Base-by-base conservation (phyloP, 495 filamentous ascomycete genomes). In the Penicillium bialowiezense region DNA sequence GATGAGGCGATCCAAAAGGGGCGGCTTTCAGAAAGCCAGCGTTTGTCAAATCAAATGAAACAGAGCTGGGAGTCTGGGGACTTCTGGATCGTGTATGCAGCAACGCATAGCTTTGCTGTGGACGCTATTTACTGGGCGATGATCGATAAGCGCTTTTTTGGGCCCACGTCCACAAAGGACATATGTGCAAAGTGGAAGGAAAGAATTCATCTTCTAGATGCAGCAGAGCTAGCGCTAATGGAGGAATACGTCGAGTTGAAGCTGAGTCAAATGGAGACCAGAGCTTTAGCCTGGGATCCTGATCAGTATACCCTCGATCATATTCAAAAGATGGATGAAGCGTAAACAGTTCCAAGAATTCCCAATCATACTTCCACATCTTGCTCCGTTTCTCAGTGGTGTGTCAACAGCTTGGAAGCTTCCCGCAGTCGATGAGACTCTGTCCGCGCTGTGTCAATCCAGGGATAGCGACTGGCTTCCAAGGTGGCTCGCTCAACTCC, bases 41-140 rank as follows among this genome's bases (percentile, higher is more conserved):
- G 48, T 3, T 43, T 51, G n/a, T 52, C 53, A 24, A 37, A n/a
- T 17, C 48, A 13, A 28, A 52, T 56, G 53, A 29, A 34, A n/a
- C 3, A 48, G 24, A 56, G 48, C 32, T 56, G 43, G 53, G 12
- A 56, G 34, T 48, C 15, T 12, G 53, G 43, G 8, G 42, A 50
- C 36, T 56, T 56, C 31, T 56, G 48, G 53, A 31, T 56, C 5
- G 42, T 41, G 29, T 48, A 56, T 28, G 53, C 48, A 12, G 48
- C 48, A 28, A 47, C 28, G 40, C 40, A 46, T n/a, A 52, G 38
- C 19, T 51, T 50, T 50, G 48, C 53, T 5, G 51, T 56, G 33
- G 53, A 56, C 35, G 41, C 33, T 12, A 42, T 56, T n/a, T 52
- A 56, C 26, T 56, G 54, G 48, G 17, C 44, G 28, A 56, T 44